These are phyloP conservation scores for Populus simonii DNA, from an alignment of 345 rosid species.

Conservation along the genomic window DNA sequence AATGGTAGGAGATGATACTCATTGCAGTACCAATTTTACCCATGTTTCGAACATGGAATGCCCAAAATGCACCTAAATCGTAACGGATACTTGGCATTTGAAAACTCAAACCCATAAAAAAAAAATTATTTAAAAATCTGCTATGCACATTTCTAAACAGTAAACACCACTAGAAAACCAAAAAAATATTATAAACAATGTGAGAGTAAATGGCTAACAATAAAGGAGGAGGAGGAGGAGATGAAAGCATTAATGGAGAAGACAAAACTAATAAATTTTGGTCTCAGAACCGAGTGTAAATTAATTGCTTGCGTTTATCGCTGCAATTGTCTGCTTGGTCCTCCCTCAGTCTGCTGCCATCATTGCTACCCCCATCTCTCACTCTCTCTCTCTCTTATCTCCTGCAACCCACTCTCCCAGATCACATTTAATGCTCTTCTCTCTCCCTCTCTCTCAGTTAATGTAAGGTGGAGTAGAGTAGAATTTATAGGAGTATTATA, in stretches of 20 bases:
- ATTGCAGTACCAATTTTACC: neutral
- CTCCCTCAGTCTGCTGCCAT: constrained; percentile 27
- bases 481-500: neutral
- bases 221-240: constrained; percentile 31
- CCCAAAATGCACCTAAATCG: neutral
- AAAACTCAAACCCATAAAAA: neutral
- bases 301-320: constrained; percentile 51
- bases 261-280: constrained; percentile 47
- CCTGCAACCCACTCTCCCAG: constrained; percentile 41
- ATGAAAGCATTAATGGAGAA: constrained; percentile 54
- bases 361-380: constrained; percentile 32
- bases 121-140: too few relatives aligned
- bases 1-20: neutral
- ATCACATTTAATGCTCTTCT: constrained; percentile 44
- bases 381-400: constrained; percentile 19
- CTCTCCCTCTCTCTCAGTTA: constrained; percentile 20
- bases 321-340: constrained; percentile 40
- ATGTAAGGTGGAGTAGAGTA: neutral
- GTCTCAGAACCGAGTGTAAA: constrained; percentile 24
- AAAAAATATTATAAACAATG: neutral
- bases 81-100: neutral
- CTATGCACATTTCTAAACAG: too few relatives aligned
- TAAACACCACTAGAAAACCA: too few relatives aligned
- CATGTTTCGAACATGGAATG: neutral
- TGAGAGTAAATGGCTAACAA: neutral